phyloP scores from a whole-genome alignment of 768 basidiomycete genomes.

The Lyophyllum decastes region DNA sequence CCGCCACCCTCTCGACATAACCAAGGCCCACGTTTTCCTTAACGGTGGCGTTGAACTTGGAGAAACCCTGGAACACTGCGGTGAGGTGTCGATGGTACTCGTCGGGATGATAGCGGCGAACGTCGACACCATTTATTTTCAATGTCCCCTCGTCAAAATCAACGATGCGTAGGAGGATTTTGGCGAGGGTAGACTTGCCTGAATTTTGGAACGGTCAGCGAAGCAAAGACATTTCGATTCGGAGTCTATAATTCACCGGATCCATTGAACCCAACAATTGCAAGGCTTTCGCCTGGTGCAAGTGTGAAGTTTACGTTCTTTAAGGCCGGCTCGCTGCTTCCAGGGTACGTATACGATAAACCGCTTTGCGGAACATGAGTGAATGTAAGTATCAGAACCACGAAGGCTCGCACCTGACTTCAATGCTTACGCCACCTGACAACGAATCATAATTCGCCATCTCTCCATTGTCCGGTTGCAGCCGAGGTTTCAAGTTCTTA shows the following conservation, averaged over 20 bases:
- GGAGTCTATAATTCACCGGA: constrained; percentile 60
- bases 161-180: constrained; percentile 74
- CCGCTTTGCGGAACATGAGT: constrained; percentile 27
- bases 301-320: constrained; percentile 70
- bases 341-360: constrained; percentile 78
- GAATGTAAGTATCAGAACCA: constrained; percentile 3
- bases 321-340: constrained; percentile 65
- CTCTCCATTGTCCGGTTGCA: constrained; percentile 63
- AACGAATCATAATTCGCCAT: constrained; percentile 46
- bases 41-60: constrained; percentile 75
- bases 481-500: constrained; percentile 64
- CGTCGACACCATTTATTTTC: constrained; percentile 68
- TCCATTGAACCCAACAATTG: constrained; percentile 85
- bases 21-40: constrained; percentile 89
- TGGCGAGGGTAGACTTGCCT: constrained; percentile 90
- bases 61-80: constrained; percentile 87
- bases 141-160: constrained; percentile 75
- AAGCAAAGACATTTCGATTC: background rate
- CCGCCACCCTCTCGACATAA: constrained; percentile 61
- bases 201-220: constrained; percentile 13
- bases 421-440: constrained; percentile 66
- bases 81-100: constrained; percentile 77
- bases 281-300: constrained; percentile 75
- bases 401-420: constrained; percentile 54
- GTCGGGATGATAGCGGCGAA: constrained; percentile 61